Base-by-base conservation (phyloP, 768 basidiomycete species). In the Boletus sp. region DNA sequence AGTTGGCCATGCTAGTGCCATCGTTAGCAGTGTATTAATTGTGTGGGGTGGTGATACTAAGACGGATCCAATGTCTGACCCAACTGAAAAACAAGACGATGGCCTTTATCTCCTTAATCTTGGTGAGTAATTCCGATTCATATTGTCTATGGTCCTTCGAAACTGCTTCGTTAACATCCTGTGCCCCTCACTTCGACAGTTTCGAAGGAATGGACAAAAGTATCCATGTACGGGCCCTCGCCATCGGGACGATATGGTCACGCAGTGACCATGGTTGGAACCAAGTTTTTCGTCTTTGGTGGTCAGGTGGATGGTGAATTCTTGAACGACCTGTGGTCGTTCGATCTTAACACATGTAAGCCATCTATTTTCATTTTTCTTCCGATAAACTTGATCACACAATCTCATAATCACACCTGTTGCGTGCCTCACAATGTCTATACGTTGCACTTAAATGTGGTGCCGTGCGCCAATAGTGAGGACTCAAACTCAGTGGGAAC, bases 41-140 rank as follows among this genome's bases (percentile, higher is more conserved):
- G 89, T 98, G 4, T 99, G 97, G 97, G 97, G 97, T 33, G 97
- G 96, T 28, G 97, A 99, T 70, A 98, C 95, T 4, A 95, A 93
- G 74, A 84, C 86, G 14, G 87, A 88, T 64, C 76, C 77, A 24
- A 82, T 78, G 71, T 76, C 80, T 33, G 82, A 79, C 62, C 78
- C 78, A 9, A 75, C 78, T 10, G 93, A 94, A 58, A 85, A 82
- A 63, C 91, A 94, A 74, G 97, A 98, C 69, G 92, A 98, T 71
- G 89, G 85, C 0, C 77, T 98, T 44, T 98, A 98, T 78, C 79
- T 99, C 10, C 79, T 99, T 47, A 98, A 98, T 71, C 83, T 98
- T 37, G 87, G 96, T 95, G 69, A 63, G 90, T 79, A 37, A 37
- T 29, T 59, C n/a, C 12, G 11, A 15, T 35, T 29, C 15, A 54